Conservation (phyloP, 257 asterid species). For the Gynochthodes officinalis region DNA sequence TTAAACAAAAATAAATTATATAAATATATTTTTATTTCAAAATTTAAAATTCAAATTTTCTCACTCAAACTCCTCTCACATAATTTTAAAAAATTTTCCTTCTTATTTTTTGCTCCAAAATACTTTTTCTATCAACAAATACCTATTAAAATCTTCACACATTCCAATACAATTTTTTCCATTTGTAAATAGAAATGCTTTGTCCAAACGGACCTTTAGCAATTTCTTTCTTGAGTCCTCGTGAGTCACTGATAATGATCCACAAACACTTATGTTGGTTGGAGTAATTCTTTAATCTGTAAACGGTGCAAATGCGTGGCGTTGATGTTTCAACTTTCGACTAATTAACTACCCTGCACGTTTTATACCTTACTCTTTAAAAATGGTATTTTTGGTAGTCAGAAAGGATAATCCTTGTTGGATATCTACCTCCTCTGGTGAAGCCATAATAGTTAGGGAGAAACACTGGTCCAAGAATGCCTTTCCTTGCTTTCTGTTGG, state of each 20-base stretch:
- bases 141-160: too few species aligned
- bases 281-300: not conserved
- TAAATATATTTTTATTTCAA: too few species aligned
- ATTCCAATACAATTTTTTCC: too few species aligned
- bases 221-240: not conserved
- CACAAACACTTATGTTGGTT: not conserved
- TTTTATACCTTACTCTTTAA: not conserved
- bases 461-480: constrained; percentile 21
- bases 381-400: not conserved
- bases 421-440: not conserved
- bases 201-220: too few species aligned
- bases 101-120: too few species aligned
- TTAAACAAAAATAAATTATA: too few species aligned
- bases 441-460: not conserved
- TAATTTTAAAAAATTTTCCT: too few species aligned
- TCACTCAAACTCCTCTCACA: too few species aligned
- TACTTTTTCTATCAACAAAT: too few species aligned
- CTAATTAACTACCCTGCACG: constrained; percentile 11
- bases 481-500: constrained; percentile 49
- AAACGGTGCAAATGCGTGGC: not conserved
- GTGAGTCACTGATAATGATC: not conserved
- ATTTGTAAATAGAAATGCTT: too few species aligned
- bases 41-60: too few species aligned
- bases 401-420: not conserved
- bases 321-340: constrained; percentile 14